Percentiles rank a stretch among this genome's conserved stretches.
These are phyloP conservation scores for Aspergillus sclerotialis DNA, from an alignment of 2,329 filamentous ascomycete genomes.

Conservation along the genomic window DNA sequence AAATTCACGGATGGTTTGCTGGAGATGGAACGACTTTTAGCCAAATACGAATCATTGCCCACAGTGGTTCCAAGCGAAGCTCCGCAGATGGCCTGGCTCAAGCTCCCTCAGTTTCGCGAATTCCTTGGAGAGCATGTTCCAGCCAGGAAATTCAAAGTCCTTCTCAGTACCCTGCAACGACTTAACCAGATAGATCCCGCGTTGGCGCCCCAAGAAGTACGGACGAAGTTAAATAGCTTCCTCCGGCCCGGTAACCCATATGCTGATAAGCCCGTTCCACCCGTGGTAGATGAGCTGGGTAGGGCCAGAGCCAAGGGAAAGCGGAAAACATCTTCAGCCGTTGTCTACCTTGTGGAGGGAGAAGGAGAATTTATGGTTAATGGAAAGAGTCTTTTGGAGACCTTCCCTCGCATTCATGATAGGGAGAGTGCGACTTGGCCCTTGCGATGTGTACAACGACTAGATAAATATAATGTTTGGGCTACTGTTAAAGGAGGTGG, in stretches of 20 bases:
- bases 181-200: slow-evolving; percentile 79
- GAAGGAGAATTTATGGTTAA: slow-evolving; percentile 87
- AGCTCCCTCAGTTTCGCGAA: slow-evolving; percentile 66
- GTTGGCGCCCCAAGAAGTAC: slow-evolving; percentile 65
- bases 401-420: slow-evolving; percentile 84
- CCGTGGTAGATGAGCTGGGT: slow-evolving; percentile 67
- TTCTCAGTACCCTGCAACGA: slow-evolving; percentile 67
- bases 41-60: slow-evolving; percentile 68
- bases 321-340: slow-evolving; percentile 80
- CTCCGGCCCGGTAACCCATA: slow-evolving; percentile 68
- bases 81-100: slow-evolving; percentile 73
- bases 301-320: slow-evolving; percentile 73
- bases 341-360: slow-evolving; percentile 84
- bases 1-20: slow-evolving; percentile 81
- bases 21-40: slow-evolving; percentile 62
- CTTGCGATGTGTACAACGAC: slow-evolving; percentile 68
- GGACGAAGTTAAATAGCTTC: slow-evolving; percentile 59
- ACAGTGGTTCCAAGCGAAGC: slow-evolving; percentile 58
- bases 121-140: slow-evolving; percentile 66
- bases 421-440: slow-evolving; percentile 92
- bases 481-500: slow-evolving; percentile 78
- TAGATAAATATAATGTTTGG: slow-evolving; percentile 98
- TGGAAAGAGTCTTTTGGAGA: slow-evolving; percentile 72
- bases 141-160: slow-evolving; percentile 68
- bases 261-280: slow-evolving; percentile 54